A percentile compares a stretch with the other conserved stretches of the same genome.
phyloP scores from a whole-genome alignment of 1,139 yeast genomes.

The Meyerozyma athensensis region DNA sequence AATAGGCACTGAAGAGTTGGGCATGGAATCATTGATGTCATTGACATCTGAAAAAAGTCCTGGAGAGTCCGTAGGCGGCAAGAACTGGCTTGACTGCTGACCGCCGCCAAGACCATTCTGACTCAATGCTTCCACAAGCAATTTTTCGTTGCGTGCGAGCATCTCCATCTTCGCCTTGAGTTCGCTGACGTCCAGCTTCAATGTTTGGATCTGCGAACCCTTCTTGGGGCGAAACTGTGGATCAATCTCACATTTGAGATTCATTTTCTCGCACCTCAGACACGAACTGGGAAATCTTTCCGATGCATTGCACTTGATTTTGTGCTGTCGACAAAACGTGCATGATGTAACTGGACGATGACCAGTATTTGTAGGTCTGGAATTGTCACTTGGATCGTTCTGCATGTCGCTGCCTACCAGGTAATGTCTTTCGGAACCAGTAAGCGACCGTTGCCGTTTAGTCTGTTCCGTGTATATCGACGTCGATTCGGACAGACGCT shows the following conservation, averaged over 20 bases:
- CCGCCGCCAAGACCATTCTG: not conserved
- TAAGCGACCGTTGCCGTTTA: conserved; percentile 3
- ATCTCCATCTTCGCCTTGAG: conserved; percentile 73
- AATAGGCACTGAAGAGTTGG: not conserved
- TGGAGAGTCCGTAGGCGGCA: not conserved
- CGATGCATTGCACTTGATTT: conserved; percentile 87
- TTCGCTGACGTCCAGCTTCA: conserved; percentile 82
- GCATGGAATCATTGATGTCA: conserved; percentile 1
- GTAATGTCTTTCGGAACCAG: conserved; percentile 2
- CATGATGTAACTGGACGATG: conserved; percentile 91
- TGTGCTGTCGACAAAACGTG: conserved; percentile 92
- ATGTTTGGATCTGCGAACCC: conserved; percentile 82
- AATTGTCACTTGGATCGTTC: conserved; percentile 8
- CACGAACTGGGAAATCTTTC: conserved; percentile 82
- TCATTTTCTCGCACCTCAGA: conserved; percentile 75
- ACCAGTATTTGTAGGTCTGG: conserved; percentile 29
- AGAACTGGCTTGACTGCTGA: not conserved
- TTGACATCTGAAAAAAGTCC: not conserved
- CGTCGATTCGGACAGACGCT: conserved; percentile 1
- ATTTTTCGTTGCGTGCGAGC: conserved; percentile 64
- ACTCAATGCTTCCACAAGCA: conserved; percentile 58
- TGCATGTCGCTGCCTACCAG: conserved; percentile 2
- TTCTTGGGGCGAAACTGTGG: conserved; percentile 89
- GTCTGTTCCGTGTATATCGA: conserved; percentile 2
- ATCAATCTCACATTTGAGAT: conserved; percentile 79